A percentile compares a stretch with the other conserved stretches of the same genome.
phyloP scores from a whole-genome alignment of 306 rosid genomes.

The Cyclanthera cordifolia region DNA sequence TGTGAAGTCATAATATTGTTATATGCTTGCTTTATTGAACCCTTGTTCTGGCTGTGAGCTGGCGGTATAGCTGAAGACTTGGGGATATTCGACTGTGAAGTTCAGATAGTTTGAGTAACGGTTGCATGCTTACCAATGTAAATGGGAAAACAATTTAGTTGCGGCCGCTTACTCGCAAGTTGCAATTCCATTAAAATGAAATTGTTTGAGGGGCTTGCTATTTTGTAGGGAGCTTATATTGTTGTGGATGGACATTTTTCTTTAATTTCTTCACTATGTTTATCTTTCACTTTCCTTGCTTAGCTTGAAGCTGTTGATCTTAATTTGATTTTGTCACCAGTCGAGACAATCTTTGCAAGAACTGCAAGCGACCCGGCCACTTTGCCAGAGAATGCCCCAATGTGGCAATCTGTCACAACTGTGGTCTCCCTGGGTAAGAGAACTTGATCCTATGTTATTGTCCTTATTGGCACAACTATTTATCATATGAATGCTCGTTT shows the following conservation, averaged over 20 bases:
- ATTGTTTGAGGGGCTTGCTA: too few relatives aligned
- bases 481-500: not conserved
- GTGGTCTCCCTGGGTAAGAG: conserved; percentile 89
- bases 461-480: not conserved
- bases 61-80: not conserved
- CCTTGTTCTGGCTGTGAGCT: not conserved
- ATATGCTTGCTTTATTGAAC: not conserved
- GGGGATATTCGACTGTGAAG: not conserved
- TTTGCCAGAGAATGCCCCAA: conserved; percentile 95
- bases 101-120: not conserved
- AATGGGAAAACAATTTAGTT: not conserved
- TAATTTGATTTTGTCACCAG: conserved; percentile 31
- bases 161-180: too few relatives aligned
- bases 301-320: conserved; percentile 1
- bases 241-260: not conserved
- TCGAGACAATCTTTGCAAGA: conserved; percentile 95
- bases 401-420: conserved; percentile 94
- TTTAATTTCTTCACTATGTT: not conserved
- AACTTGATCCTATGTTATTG: conserved; percentile 10
- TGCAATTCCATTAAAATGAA: too few relatives aligned
- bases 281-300: not conserved
- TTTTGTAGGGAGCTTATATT: not conserved
- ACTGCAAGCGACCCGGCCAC: conserved; percentile 98
- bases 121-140: not conserved
- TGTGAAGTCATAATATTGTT: not conserved